Evolutionary conservation across 208 protist genomes (phyloP).

Genomic region (Entamoeba invadens): DNA sequence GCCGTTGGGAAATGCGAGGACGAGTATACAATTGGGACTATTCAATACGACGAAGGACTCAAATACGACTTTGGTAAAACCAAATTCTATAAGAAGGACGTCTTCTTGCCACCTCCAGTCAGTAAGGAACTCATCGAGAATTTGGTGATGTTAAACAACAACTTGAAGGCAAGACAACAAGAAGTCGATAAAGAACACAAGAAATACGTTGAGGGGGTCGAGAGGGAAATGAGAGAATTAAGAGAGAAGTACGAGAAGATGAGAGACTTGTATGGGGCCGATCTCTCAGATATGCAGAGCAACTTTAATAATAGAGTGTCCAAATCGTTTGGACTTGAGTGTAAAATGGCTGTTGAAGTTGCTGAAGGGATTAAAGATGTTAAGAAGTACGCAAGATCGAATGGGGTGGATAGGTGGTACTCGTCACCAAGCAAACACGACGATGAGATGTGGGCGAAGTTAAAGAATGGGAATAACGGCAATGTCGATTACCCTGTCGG

Average conservation of each 20-base stretch:
- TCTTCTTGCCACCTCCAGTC: neutral
- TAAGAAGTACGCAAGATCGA: neutral
- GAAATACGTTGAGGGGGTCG: neutral
- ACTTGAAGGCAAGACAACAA: neutral
- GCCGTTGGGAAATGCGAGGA: neutral
- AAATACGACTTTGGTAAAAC: neutral
- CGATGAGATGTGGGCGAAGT: neutral
- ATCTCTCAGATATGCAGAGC: neutral
- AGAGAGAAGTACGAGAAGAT: neutral
- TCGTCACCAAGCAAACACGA: neutral
- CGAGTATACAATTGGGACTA: neutral
- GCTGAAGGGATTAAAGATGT: neutral
- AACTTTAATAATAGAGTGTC: neutral
- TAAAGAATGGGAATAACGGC: neutral
- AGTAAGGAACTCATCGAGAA: neutral
- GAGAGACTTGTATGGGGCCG: neutral
- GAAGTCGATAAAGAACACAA: neutral
- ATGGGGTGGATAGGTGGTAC: neutral
- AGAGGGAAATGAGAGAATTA: neutral
- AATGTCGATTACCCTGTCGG: neutral
- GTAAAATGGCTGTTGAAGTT: neutral
- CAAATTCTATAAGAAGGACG: neutral
- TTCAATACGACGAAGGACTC: neutral
- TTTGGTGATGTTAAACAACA: neutral
- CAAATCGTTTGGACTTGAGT: neutral